phyloP scores from a whole-genome alignment of 768 basidiomycete species.

The Holtermanniella nyarrowii region DNA sequence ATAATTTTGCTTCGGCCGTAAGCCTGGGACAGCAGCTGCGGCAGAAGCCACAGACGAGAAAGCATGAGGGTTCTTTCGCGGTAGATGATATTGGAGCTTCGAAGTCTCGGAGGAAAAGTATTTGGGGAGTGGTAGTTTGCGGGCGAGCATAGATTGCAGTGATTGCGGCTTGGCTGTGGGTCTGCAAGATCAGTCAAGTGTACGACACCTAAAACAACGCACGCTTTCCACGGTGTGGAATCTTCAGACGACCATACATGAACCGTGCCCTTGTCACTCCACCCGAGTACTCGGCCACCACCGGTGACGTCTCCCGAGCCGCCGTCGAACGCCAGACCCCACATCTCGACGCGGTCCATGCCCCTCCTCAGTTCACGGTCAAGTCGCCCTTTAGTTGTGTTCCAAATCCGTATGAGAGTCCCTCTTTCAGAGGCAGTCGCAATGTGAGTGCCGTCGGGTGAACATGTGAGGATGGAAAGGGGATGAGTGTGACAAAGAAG shows the following conservation, averaged over 20 bases:
- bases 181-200: background rate
- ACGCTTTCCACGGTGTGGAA: conserved; percentile 1
- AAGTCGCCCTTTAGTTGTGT: conserved; percentile 27
- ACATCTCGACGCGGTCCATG: conserved; percentile 37
- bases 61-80: conserved; percentile 33
- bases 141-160: conserved; percentile 23
- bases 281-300: conserved; percentile 29
- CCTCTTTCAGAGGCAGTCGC: conserved; percentile 37
- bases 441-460: conserved; percentile 29
- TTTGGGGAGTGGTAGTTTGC: conserved; percentile 38
- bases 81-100: conserved; percentile 35
- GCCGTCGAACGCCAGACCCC: conserved; percentile 33
- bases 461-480: conserved; percentile 30
- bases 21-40: conserved; percentile 17
- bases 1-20: conserved; percentile 9
- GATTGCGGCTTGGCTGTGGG: conserved; percentile 11
- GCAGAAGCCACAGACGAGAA: conserved; percentile 19
- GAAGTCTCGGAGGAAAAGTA: conserved; percentile 39
- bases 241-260: conserved; percentile 35
- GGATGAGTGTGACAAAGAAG: conserved; percentile 38
- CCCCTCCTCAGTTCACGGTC: conserved; percentile 38
- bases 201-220: background rate
- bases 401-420: conserved; percentile 39
- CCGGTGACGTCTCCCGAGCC: conserved; percentile 1
- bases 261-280: conserved; percentile 43